phyloP scores from a whole-genome alignment of 805 yeast genomes.

The Starmerella khaoyaiensis region DNA sequence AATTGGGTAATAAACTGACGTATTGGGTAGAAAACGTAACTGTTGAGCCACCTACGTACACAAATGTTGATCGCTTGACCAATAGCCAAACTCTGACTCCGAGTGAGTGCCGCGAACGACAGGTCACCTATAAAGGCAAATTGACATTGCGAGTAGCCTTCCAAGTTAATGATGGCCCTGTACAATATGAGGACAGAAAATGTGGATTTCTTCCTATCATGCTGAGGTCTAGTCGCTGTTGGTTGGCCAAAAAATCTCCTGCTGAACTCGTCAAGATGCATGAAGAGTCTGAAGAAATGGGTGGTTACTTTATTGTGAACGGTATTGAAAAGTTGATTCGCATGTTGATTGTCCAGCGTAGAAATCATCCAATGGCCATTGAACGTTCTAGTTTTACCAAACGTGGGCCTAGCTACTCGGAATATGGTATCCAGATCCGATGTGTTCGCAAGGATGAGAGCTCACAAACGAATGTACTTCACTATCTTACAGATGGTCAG shows the following conservation, averaged over 20 bases:
- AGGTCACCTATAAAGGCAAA: slow-evolving; percentile 68
- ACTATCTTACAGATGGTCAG: slow-evolving; percentile 88
- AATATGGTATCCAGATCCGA: slow-evolving; percentile 87
- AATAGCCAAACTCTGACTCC: slow-evolving; percentile 71
- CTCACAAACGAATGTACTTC: slow-evolving; percentile 94
- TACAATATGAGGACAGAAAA: slow-evolving; percentile 65
- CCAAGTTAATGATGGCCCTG: slow-evolving; percentile 81
- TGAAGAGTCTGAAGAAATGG: slow-evolving; percentile 91
- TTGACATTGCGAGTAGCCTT: slow-evolving; percentile 68
- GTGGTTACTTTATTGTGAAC: slow-evolving; percentile 91
- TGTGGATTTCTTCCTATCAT: slow-evolving; percentile 86
- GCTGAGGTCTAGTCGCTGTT: slow-evolving; percentile 86
- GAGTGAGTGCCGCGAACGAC: slow-evolving; percentile 79
- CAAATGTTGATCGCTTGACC: slow-evolving; percentile 58
- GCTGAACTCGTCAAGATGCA: slow-evolving; percentile 58
- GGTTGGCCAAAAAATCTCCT: slow-evolving; percentile 73
- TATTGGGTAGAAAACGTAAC: slow-evolving; percentile 83
- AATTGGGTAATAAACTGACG: slow-evolving; percentile 72
- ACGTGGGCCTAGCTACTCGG: slow-evolving; percentile 83
- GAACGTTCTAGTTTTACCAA: slow-evolving; percentile 87
- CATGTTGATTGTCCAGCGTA: slow-evolving; percentile 94
- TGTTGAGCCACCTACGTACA: slow-evolving; percentile 72
- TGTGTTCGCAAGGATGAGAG: slow-evolving; percentile 94
- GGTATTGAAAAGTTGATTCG: slow-evolving; percentile 95
- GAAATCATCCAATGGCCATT: slow-evolving; percentile 97